These are phyloP conservation scores for Paramecium bursaria DNA, from an alignment of 73 alveolate genomes.

Conservation along the genomic window DNA sequence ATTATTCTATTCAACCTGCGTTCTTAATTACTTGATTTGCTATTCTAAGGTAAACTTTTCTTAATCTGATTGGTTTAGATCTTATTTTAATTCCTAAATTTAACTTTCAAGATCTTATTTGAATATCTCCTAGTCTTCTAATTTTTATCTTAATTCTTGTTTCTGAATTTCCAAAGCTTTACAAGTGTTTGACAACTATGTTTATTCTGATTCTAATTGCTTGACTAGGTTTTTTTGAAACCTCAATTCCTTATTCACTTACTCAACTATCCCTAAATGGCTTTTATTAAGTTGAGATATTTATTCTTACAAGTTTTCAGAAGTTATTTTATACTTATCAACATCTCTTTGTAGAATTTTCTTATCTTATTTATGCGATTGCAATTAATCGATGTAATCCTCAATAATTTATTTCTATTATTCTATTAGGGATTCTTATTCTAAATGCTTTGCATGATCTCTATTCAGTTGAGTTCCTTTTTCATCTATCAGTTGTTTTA, in stretches of 20 bases:
- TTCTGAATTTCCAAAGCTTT: conserved; percentile 51
- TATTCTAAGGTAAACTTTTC: neutral
- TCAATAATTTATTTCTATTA: conserved; percentile 32
- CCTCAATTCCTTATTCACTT: conserved; percentile 18
- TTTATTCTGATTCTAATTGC: conserved; percentile 27
- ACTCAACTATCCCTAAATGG: conserved; percentile 4
- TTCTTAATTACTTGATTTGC: neutral
- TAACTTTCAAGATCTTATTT: conserved; percentile 3
- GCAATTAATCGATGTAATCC: conserved; percentile 45
- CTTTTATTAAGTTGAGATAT: neutral
- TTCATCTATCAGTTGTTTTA: conserved; percentile 36
- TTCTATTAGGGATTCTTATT: conserved; percentile 1
- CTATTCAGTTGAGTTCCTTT: neutral
- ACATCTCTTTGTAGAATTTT: conserved; percentile 16
- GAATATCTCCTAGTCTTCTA: neutral
- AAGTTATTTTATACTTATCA: conserved; percentile 16
- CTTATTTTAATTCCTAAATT: conserved; percentile 12
- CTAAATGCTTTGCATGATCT: neutral
- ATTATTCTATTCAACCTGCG: conserved; percentile 1
- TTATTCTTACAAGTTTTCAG: conserved; percentile 26
- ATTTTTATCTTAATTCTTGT: conserved; percentile 28
- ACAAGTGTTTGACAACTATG: neutral
- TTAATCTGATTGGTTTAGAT: neutral
- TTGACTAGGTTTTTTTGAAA: conserved; percentile 23
- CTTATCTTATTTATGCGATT: conserved; percentile 4